phyloP scores from a whole-genome alignment of 2,329 filamentous ascomycete species.

The Colletotrichum costaricense region DNA sequence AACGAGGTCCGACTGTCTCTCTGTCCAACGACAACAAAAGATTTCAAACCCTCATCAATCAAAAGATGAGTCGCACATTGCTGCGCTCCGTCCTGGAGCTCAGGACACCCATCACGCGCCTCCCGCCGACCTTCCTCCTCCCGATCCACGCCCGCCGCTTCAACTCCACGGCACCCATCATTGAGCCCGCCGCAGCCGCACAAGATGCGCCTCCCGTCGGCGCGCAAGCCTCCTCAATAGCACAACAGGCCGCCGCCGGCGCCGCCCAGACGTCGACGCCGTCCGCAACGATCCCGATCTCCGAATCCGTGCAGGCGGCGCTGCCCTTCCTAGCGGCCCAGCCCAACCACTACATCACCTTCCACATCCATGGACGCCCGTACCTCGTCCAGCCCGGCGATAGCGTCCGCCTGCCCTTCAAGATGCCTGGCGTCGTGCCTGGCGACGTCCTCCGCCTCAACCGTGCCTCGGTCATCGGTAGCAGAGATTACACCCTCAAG shows the following conservation, averaged over 20 bases:
- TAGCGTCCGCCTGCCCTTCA: conserved; percentile 80
- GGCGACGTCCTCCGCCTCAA: conserved; percentile 91
- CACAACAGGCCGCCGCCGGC: conserved; percentile 5
- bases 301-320: conserved; percentile 67
- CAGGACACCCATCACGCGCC: conserved; percentile 54
- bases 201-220: conserved; percentile 35
- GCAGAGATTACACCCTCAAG: conserved; percentile 89
- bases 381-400: conserved; percentile 86
- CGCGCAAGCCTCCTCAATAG: conserved; percentile 21
- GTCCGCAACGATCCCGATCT: conserved; percentile 53
- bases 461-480: conserved; percentile 84
- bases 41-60: neutral
- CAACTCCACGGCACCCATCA: conserved; percentile 61
- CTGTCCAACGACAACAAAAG: neutral
- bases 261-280: neutral
- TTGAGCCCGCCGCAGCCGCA: conserved; percentile 48
- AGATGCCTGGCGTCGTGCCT: conserved; percentile 79
- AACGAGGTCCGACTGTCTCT: neutral
- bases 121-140: conserved; percentile 46
- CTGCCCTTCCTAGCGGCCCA: conserved; percentile 80
- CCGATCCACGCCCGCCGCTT: conserved; percentile 50
- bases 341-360: conserved; percentile 80
- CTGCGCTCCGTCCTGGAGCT: conserved; percentile 74
- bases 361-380: conserved; percentile 82
- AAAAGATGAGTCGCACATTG: conserved; percentile 67